These are phyloP conservation scores for Solanum rostratum DNA, from an alignment of 257 asterid genomes.

Conservation along the genomic window DNA sequence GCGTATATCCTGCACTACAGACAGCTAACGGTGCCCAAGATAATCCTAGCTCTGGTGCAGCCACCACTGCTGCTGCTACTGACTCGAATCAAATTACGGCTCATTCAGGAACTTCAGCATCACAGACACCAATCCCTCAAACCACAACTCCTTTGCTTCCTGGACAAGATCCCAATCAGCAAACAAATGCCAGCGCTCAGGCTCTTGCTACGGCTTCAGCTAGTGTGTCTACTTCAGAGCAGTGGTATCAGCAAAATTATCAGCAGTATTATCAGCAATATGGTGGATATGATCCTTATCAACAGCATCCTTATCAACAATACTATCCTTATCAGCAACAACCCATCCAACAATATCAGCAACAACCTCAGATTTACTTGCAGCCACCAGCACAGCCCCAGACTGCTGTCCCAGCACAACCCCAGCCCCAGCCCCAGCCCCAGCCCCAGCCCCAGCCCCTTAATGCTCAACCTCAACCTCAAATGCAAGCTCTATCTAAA, in stretches of 20 bases:
- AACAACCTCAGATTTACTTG: slow-evolving; percentile 29
- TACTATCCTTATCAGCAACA: slow-evolving; percentile 56
- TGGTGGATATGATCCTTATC: slow-evolving; percentile 60
- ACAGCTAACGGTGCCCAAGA: slow-evolving; percentile 25
- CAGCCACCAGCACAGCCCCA: slow-evolving; percentile 54
- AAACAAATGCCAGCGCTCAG: slow-evolving; percentile 33
- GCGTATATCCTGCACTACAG: slow-evolving; percentile 57
- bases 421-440: slow-evolving; percentile 23
- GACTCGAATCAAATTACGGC: slow-evolving; percentile 28
- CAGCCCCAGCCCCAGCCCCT: slow-evolving; percentile 9
- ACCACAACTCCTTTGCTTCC: slow-evolving; percentile 29
- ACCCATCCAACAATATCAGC: slow-evolving; percentile 50
- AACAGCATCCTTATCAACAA: slow-evolving; percentile 45
- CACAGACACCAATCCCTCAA: slow-evolving; percentile 47
- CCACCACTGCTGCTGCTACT: slow-evolving; percentile 21
- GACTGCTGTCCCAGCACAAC: slow-evolving; percentile 21
- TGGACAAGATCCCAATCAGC: slow-evolving; percentile 43
- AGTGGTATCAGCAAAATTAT: slow-evolving; percentile 80
- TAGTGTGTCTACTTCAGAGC: slow-evolving; percentile 48
- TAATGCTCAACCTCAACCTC: slow-evolving; percentile 15
- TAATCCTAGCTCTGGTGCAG: slow-evolving; percentile 30
- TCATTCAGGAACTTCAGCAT: slow-evolving; percentile 32
- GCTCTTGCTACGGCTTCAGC: slow-evolving; percentile 30
- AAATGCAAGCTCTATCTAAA: slow-evolving; percentile 18
- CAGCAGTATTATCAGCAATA: slow-evolving; percentile 90